phyloP scores from a whole-genome alignment of 2,329 filamentous ascomycete genomes.

The Colletotrichum musae region DNA sequence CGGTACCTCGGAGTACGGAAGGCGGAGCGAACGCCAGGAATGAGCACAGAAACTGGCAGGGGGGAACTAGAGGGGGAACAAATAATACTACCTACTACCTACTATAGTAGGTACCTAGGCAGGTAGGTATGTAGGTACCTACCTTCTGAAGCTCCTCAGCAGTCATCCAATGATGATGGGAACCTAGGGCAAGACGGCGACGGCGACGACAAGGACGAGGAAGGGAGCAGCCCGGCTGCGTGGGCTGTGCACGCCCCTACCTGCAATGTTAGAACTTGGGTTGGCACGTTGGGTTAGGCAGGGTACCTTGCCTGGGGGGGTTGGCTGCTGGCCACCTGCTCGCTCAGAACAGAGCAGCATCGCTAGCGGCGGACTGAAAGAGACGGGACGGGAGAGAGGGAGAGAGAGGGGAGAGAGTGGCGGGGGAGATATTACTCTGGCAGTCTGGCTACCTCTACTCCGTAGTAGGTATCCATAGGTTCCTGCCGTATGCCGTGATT shows the following conservation, averaged over 20 bases:
- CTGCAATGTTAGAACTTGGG: neutral
- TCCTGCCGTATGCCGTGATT: slow-evolving; percentile 1
- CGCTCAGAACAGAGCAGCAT: too few species aligned
- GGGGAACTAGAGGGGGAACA: too few species aligned
- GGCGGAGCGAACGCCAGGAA: neutral
- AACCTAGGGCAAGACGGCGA: neutral
- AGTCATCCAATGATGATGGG: neutral
- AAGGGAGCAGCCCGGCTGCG: slow-evolving; percentile 11
- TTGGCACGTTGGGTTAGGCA: neutral
- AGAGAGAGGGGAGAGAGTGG: too few species aligned
- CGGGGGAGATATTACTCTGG: neutral
- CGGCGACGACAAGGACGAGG: slow-evolving; percentile 9
- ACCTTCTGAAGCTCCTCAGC: too few species aligned
- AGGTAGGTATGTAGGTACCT: too few species aligned
- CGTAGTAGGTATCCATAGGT: too few species aligned
- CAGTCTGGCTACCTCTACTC: neutral
- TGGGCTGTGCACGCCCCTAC: slow-evolving; percentile 24
- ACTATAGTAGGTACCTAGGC: too few species aligned
- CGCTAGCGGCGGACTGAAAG: too few species aligned
- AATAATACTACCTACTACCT: too few species aligned
- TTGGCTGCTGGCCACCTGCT: too few species aligned
- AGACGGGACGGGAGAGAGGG: too few species aligned
- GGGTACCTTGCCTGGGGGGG: neutral
- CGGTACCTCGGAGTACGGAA: neutral
- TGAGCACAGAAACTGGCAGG: neutral